Conservation (phyloP, 1,284 basidiomycete species). For the Anthracocystis panici-leucophaei region DNA sequence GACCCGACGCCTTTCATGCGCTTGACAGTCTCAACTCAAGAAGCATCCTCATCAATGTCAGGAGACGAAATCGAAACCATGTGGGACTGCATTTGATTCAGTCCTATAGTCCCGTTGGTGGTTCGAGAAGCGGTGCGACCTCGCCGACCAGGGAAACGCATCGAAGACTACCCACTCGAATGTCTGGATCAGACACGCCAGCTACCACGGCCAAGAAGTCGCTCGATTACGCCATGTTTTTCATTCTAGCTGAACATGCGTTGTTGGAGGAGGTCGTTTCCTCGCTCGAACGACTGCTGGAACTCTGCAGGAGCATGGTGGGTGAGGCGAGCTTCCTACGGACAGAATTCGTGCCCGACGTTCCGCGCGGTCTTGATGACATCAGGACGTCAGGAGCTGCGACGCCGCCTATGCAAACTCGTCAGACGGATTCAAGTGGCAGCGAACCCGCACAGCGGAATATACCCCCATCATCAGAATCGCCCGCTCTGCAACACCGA, state of each 20-base stretch:
- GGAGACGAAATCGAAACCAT: slow-evolving; percentile 25
- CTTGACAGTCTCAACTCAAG: slow-evolving; percentile 30
- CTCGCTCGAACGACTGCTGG: slow-evolving; percentile 52
- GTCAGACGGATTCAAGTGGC: not conserved
- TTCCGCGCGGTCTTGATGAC: slow-evolving; percentile 5
- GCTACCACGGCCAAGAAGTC: slow-evolving; percentile 11
- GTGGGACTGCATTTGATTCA: slow-evolving; percentile 61
- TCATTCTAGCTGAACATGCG: slow-evolving; percentile 62
- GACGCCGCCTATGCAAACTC: slow-evolving; percentile 1
- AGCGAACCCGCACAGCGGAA: not conserved
- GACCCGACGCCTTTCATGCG: slow-evolving; percentile 45
- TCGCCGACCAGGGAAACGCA: not conserved
- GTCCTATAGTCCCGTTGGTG: slow-evolving; percentile 17
- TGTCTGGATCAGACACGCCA: slow-evolving; percentile 20
- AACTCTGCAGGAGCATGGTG: slow-evolving; percentile 55
- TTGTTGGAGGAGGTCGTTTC: slow-evolving; percentile 55
- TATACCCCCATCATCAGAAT: not conserved
- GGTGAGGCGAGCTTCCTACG: slow-evolving; percentile 59
- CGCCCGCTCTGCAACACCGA: not conserved
- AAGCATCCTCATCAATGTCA: slow-evolving; percentile 18
- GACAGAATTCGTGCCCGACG: slow-evolving; percentile 37
- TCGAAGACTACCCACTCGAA: not conserved
- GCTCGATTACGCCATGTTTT: slow-evolving; percentile 54
- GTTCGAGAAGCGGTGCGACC: slow-evolving; percentile 6
- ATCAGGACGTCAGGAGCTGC: slow-evolving; percentile 17